Conservation (phyloP, 768 basidiomycete species). For the Mycena sanguinolenta region DNA sequence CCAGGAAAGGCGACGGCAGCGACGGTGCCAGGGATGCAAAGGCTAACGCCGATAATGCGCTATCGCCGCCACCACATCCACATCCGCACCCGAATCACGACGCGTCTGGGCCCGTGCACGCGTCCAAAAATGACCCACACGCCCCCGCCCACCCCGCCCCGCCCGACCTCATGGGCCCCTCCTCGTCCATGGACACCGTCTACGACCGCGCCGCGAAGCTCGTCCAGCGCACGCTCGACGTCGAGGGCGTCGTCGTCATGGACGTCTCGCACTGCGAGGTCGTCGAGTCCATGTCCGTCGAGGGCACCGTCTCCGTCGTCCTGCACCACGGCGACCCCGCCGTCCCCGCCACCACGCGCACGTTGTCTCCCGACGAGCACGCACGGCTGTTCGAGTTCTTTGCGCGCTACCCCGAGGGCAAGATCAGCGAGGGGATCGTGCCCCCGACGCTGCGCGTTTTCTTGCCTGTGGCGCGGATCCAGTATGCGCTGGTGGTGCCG, state of each 20-base stretch:
- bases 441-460: slow-evolving; percentile 88
- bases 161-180: slow-evolving; percentile 49
- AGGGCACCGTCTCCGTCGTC: slow-evolving; percentile 75
- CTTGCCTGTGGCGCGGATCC: slow-evolving; percentile 79
- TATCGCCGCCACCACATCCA: neutral
- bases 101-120: neutral
- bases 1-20: too few relatives aligned
- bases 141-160: slow-evolving; percentile 15
- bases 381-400: slow-evolving; percentile 83
- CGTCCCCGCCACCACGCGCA: slow-evolving; percentile 63
- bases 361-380: slow-evolving; percentile 80
- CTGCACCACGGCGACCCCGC: slow-evolving; percentile 78
- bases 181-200: slow-evolving; percentile 83
- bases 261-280: slow-evolving; percentile 94
- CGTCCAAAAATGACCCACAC: neutral
- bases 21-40: too few relatives aligned
- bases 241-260: slow-evolving; percentile 93
- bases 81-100: neutral
- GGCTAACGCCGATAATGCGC: neutral
- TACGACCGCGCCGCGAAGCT: slow-evolving; percentile 93
- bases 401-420: slow-evolving; percentile 83
- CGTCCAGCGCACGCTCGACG: slow-evolving; percentile 90
- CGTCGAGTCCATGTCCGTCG: slow-evolving; percentile 74
- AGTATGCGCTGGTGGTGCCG: slow-evolving; percentile 94
- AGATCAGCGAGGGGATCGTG: slow-evolving; percentile 88